A percentile compares a stretch with the other conserved stretches of the same genome.
Evolutionary conservation across 495 filamentous ascomycete species (phyloP).

Genomic region (Penicillium ucsense): DNA sequence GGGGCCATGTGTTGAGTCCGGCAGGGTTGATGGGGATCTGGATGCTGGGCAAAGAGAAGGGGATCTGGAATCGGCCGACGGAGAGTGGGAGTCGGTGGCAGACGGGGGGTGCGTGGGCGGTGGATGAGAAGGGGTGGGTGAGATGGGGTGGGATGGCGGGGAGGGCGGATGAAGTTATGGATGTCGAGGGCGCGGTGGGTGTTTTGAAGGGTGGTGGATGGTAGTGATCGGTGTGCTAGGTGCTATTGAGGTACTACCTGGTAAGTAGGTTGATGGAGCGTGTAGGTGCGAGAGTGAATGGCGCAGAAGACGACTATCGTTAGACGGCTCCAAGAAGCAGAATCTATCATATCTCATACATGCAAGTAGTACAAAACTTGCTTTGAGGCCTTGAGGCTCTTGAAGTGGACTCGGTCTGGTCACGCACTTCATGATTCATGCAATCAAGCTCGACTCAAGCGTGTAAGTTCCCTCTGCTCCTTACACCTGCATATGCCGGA

Average conservation of each 20-base stretch:
- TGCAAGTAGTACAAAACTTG: too few relatives aligned
- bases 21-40: not conserved
- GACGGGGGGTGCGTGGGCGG: not conserved
- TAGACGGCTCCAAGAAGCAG: too few relatives aligned
- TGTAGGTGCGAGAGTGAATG: too few relatives aligned
- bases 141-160: not conserved
- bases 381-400: too few relatives aligned
- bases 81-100: not conserved
- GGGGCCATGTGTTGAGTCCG: not conserved
- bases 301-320: too few relatives aligned
- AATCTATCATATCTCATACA: too few relatives aligned
- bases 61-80: not conserved
- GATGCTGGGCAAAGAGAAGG: not conserved
- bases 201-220: not conserved
- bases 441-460: not conserved
- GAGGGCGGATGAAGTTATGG: not conserved
- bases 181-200: not conserved
- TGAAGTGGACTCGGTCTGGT: too few relatives aligned
- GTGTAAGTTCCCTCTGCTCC: not conserved
- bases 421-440: too few relatives aligned
- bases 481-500: constrained; percentile 36
- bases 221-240: too few relatives aligned
- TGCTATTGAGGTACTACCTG: too few relatives aligned
- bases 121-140: not conserved
- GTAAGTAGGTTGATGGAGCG: too few relatives aligned